Percentiles rank a stretch among this genome's conserved stretches.
phyloP scores from a whole-genome alignment of 257 asterid genomes.

The Solanum bukasovii region DNA sequence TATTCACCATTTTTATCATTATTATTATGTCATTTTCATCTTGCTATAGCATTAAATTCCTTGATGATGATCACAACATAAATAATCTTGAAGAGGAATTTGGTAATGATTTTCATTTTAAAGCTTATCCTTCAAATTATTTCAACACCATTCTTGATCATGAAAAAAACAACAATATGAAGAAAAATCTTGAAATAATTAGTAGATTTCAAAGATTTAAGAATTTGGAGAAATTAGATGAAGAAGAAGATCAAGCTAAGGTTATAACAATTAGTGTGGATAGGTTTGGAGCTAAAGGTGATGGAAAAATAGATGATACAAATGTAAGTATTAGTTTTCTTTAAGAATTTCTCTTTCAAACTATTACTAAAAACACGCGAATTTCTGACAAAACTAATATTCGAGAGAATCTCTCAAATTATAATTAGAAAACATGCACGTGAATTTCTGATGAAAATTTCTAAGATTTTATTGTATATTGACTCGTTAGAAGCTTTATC shows the following conservation, averaged over 20 bases:
- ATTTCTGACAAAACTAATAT: background rate
- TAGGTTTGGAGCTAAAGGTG: slow-evolving; percentile 51
- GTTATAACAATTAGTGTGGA: slow-evolving; percentile 26
- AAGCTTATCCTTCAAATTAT: slow-evolving; percentile 29
- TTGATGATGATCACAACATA: background rate
- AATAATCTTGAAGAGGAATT: slow-evolving; percentile 10
- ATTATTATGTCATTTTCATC: background rate
- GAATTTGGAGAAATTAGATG: background rate
- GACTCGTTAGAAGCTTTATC: background rate
- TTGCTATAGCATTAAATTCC: background rate
- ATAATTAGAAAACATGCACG: background rate
- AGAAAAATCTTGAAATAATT: background rate
- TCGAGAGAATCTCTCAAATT: background rate
- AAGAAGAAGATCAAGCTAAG: background rate
- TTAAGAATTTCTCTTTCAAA: background rate
- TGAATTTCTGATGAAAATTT: background rate
- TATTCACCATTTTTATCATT: background rate
- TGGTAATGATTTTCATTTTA: slow-evolving; percentile 25
- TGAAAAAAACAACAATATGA: background rate
- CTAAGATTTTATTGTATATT: background rate
- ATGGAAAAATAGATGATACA: slow-evolving; percentile 47
- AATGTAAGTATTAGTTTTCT: slow-evolving; percentile 13
- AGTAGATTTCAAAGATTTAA: background rate
- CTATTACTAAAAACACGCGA: background rate
- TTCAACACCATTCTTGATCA: background rate